A percentile compares a stretch with the other conserved stretches of the same genome.
phyloP scores from a whole-genome alignment of 352 stramenopile genomes.

The Phytophthora aleatoria region DNA sequence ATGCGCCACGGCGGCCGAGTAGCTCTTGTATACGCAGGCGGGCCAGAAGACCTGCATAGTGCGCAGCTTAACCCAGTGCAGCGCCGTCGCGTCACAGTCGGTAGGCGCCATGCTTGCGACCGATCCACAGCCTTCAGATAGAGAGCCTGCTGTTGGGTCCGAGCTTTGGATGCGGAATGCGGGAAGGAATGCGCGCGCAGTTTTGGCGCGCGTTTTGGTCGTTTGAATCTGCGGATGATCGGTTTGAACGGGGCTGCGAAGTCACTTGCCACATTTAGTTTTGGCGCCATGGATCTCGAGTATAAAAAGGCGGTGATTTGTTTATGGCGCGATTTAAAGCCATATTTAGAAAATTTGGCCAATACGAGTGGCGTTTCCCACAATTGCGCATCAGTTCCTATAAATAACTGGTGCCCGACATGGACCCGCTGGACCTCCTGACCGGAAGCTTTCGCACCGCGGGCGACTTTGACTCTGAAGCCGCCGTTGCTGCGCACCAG shows the following conservation, averaged over 20 bases:
- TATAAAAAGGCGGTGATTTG: no score
- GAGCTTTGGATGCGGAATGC: constrained; percentile 25
- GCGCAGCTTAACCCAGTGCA: constrained; percentile 62
- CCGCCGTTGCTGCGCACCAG: background rate
- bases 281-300: no score
- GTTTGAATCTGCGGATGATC: constrained; percentile 4
- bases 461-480: background rate
- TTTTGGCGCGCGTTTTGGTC: constrained; percentile 1
- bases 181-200: background rate
- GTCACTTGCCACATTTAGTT: no score
- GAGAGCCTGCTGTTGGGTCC: background rate
- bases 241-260: background rate
- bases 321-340: no score
- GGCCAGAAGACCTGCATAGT: constrained; percentile 72
- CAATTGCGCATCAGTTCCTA: background rate
- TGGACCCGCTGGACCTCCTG: constrained; percentile 33
- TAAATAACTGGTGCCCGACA: constrained; percentile 1
- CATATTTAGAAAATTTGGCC: no score
- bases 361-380: no score
- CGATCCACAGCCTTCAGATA: background rate
- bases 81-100: constrained; percentile 6
- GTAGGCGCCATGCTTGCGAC: constrained; percentile 8
- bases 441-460: constrained; percentile 8
- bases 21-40: constrained; percentile 66
- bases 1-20: constrained; percentile 48